phyloP scores from a whole-genome alignment of 208 protist genomes.

The Acanthamoeba culbertsoni region DNA sequence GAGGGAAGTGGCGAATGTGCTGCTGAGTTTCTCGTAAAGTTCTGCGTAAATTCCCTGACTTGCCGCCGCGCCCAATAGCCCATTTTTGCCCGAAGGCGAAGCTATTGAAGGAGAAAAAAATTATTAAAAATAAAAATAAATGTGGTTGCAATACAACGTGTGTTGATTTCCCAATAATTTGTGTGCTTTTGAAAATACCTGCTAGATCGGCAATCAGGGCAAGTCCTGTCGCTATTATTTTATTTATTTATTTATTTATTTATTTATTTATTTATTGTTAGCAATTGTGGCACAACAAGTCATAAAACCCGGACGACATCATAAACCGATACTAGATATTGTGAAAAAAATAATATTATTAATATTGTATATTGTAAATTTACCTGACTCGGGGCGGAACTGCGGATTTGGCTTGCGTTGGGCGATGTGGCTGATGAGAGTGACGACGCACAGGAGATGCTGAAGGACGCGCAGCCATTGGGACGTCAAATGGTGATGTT shows the following conservation, averaged over 20 bases:
- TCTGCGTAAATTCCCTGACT: neutral
- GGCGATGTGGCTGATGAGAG: neutral
- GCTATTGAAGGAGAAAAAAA: neutral
- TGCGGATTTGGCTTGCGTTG: neutral
- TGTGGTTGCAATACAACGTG: neutral
- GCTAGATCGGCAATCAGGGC: neutral
- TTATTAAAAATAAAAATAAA: neutral
- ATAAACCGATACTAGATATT: neutral
- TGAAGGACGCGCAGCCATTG: constrained; percentile 31
- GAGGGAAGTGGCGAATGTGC: neutral
- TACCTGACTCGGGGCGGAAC: neutral
- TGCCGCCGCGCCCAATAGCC: neutral
- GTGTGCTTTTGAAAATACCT: too few species aligned
- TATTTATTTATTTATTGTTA: too few species aligned
- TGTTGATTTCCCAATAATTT: neutral
- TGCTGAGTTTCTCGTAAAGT: neutral
- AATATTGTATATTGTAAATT: neutral
- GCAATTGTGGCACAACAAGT: too few species aligned
- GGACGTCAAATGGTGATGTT: constrained; percentile 15
- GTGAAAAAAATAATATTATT: too few species aligned
- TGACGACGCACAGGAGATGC: constrained; percentile 13
- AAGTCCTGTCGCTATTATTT: neutral
- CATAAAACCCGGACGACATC: too few species aligned
- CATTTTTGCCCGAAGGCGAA: neutral
- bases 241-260: too few species aligned